Conservation (phyloP, 2,329 filamentous ascomycete species). For the Xylaria arbuscula region DNA sequence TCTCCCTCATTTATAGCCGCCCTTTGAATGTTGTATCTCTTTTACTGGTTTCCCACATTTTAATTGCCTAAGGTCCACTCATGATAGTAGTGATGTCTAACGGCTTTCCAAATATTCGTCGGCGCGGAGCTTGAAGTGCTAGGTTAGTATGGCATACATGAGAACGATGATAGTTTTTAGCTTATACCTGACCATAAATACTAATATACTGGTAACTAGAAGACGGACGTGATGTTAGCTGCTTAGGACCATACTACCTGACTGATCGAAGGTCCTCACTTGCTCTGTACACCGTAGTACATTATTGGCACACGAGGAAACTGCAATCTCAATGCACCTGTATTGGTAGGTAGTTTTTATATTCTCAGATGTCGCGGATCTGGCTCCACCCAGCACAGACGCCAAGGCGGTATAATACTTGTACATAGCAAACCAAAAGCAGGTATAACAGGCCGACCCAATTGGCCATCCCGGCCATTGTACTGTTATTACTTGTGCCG, state of each 20-base stretch:
- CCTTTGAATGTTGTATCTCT: no score
- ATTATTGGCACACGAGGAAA: constrained; percentile 3
- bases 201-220: not conserved
- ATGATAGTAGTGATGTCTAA: no score
- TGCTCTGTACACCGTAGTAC: not conserved
- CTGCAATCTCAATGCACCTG: constrained; percentile 1
- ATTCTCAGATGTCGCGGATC: not conserved
- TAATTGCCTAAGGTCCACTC: no score
- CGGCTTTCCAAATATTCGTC: no score
- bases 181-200: no score
- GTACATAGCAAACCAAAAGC: constrained; percentile 27
- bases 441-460: constrained; percentile 12
- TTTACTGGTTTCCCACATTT: no score
- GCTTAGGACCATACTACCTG: not conserved
- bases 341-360: not conserved
- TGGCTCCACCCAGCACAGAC: constrained; percentile 4
- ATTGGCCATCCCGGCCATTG: constrained; percentile 9
- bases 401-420: constrained; percentile 25
- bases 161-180: no score
- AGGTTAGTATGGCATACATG: no score
- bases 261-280: not conserved
- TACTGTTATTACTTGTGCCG: constrained; percentile 7
- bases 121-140: no score
- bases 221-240: not conserved
- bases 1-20: no score